A percentile compares a stretch with the other conserved stretches of the same genome.
Evolutionary conservation across 139 green algal species (phyloP).

Genomic region (Astrephomene gubernaculifera): DNA sequence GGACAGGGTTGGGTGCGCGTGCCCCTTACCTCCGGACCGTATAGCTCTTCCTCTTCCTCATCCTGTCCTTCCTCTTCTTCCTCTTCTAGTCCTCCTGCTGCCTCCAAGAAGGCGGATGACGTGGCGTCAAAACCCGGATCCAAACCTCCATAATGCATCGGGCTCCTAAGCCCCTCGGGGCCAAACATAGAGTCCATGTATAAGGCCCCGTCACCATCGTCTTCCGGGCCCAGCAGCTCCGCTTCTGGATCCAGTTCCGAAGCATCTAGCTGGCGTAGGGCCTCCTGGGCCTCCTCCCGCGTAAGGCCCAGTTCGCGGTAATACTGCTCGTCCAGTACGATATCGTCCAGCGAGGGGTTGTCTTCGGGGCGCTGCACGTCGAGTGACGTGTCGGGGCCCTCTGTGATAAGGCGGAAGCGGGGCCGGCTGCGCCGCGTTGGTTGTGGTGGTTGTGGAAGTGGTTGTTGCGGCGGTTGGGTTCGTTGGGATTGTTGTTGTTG

Average conservation of each 20-base stretch:
- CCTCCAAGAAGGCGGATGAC: too few relatives aligned
- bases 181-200: too few relatives aligned
- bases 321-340: conserved; percentile 37
- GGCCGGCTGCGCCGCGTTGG: background rate
- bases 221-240: background rate
- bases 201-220: background rate
- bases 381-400: background rate
- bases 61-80: too few relatives aligned
- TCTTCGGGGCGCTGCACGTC: conserved; percentile 22
- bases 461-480: background rate
- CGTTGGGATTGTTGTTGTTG: background rate
- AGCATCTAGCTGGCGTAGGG: background rate
- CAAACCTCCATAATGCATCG: too few relatives aligned
- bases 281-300: background rate
- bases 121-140: too few relatives aligned
- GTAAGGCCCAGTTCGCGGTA: conserved; percentile 31
- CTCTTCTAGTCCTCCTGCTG: too few relatives aligned
- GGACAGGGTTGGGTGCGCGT: too few relatives aligned
- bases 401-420: background rate
- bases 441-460: too few relatives aligned
- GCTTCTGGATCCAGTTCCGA: conserved; percentile 15
- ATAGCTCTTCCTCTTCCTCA: background rate
- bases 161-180: too few relatives aligned
- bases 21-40: conserved; percentile 15
- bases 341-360: conserved; percentile 42